Base-by-base conservation (phyloP, 495 filamentous ascomycete species). In the Xylaria cubensis region DNA sequence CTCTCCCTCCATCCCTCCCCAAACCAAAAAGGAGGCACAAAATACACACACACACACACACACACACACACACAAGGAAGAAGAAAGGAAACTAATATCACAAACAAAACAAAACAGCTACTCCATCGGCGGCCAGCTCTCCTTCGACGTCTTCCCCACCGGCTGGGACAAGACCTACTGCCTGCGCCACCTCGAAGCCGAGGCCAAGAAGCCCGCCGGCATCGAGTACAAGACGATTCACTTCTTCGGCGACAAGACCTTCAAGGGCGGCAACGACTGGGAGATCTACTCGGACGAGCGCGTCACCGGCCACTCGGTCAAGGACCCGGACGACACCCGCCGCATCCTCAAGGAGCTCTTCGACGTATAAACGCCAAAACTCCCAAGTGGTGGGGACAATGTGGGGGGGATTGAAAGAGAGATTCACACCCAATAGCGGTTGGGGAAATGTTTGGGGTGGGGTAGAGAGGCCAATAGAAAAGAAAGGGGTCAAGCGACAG, bases 111-210 rank as follows among this genome's bases (percentile, higher is more conserved):
- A 36, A 46, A 24, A 15, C 70, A 95, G 93, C 36, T 97, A 90
- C 85, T 95, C 93, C 58, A 94, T 99, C 76, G 96, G 96, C 74
- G 96, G 96, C 51, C 93, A 98, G 77, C 97, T 99, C 79, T 97
- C 93, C 69, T 99, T 99, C 84, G 96, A 99, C 79, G 94, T 98
- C 72, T 99, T 99, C 87, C 96, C 96, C 64, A 90, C 84, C 2
- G 96, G 96, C 75, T 99, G 96, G 96, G 95, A 99, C 83, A 99
- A 98, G 88, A 97, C 92, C n/a, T 99, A 95, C 86, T 97, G 95
- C 82, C 84, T 99, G 74, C 87, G 88, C 76, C 94, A 98, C 81
- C 80, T 99, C 41, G 92, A 93, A 82, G 88, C 89, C 67, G 96
- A 98, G 80, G 92, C 92, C 77, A 84, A 89, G 74, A 82, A 85